phyloP scores from a whole-genome alignment of 1,284 basidiomycete genomes.

The Naganishia sp. region DNA sequence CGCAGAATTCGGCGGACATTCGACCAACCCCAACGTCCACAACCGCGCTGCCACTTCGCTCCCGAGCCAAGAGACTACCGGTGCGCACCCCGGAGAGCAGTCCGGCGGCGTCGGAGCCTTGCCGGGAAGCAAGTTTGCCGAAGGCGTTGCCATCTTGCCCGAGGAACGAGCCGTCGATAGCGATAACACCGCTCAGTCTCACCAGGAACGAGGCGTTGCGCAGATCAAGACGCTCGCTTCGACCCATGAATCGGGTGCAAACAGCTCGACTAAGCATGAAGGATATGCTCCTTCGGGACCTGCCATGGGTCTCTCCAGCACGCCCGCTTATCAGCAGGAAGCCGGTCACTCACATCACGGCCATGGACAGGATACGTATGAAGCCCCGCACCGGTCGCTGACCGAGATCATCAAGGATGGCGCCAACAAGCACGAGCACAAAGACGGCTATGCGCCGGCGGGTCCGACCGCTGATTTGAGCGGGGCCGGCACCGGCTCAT shows the following conservation, averaged over 20 bases:
- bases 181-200: background rate
- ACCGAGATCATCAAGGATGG: constrained; percentile 21
- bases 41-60: constrained; percentile 30
- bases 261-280: background rate
- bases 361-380: background rate
- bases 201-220: background rate
- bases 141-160: constrained; percentile 55
- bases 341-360: background rate
- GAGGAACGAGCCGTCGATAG: constrained; percentile 44
- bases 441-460: background rate
- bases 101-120: constrained; percentile 54
- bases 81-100: constrained; percentile 43
- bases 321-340: background rate
- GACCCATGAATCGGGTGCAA: background rate
- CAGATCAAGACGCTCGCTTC: constrained; percentile 6
- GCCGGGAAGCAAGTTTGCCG: constrained; percentile 52
- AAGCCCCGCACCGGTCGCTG: constrained; percentile 4
- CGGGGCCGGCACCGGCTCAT: background rate
- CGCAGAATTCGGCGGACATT: constrained; percentile 17
- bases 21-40: constrained; percentile 29
- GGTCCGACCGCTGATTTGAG: background rate
- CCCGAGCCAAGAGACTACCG: constrained; percentile 42
- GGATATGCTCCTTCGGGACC: constrained; percentile 25
- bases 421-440: constrained; percentile 19
- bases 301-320: background rate